Conservation (phyloP, 108 stramenopile species). For the Heterococcus sp. region DNA sequence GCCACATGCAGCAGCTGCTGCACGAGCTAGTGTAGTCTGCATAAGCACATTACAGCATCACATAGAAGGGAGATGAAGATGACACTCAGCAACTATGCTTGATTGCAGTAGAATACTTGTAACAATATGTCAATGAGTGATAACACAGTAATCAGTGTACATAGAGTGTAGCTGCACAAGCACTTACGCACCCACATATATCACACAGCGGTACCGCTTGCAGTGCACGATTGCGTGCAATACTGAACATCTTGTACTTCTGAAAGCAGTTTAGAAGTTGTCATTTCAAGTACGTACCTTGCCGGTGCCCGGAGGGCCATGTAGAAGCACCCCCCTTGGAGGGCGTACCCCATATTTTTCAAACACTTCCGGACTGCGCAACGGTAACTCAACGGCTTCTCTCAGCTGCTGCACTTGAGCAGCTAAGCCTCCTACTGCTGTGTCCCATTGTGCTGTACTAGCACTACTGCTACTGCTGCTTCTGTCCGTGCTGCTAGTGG, state of each 20-base stretch:
- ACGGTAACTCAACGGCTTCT: conserved; percentile 34
- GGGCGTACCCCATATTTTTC: conserved; percentile 35
- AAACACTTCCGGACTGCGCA: conserved; percentile 23
- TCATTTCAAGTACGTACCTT: conserved; percentile 42
- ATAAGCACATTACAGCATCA: too few species aligned
- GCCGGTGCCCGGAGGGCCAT: conserved; percentile 59
- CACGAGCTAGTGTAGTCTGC: conserved; percentile 39
- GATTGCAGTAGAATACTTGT: too few species aligned
- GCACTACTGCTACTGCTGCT: background rate
- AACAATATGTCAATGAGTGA: too few species aligned
- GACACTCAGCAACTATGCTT: background rate
- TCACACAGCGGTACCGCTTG: too few species aligned
- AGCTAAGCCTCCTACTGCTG: conserved; percentile 26
- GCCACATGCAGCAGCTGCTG: conserved; percentile 25
- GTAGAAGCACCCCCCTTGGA: conserved; percentile 49
- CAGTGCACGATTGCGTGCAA: too few species aligned
- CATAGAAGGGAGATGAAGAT: background rate
- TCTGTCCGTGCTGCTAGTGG: background rate
- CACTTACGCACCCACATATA: too few species aligned
- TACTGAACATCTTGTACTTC: too few species aligned
- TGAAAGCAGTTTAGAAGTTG: too few species aligned
- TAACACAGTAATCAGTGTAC: too few species aligned
- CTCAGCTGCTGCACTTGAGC: conserved; percentile 23
- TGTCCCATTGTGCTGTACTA: background rate
- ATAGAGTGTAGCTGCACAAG: too few species aligned